Evolutionary conservation across 768 basidiomycete genomes (phyloP).

Genomic region (Cytidiella melzeri): DNA sequence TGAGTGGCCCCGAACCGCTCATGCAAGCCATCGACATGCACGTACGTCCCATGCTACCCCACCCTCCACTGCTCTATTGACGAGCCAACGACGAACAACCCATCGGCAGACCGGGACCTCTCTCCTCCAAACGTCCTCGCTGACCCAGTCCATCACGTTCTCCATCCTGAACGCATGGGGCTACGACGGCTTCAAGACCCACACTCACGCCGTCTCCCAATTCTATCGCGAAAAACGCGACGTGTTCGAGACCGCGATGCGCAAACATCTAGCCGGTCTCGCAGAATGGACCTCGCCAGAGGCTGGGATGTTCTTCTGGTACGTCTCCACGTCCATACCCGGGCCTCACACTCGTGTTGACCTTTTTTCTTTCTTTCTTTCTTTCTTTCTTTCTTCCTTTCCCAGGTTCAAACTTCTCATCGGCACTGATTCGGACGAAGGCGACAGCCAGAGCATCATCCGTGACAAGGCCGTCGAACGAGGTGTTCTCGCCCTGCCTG

Average conservation of each 20-base stretch:
- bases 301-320: constrained; percentile 92
- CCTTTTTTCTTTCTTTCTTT: neutral
- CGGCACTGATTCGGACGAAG: constrained; percentile 37
- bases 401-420: constrained; percentile 68
- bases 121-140: constrained; percentile 60
- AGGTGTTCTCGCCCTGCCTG: constrained; percentile 87
- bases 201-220: constrained; percentile 59
- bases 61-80: neutral
- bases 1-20: constrained; percentile 66
- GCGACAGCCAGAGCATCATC: constrained; percentile 59
- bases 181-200: constrained; percentile 65
- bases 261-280: constrained; percentile 67
- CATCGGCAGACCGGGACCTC: constrained; percentile 54
- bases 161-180: constrained; percentile 71
- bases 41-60: constrained; percentile 35
- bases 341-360: too few species aligned
- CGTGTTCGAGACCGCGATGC: constrained; percentile 72
- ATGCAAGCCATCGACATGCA: constrained; percentile 68
- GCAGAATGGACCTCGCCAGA: constrained; percentile 70
- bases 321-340: too few species aligned
- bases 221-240: constrained; percentile 75
- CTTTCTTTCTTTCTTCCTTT: constrained; percentile 1
- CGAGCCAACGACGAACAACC: neutral
- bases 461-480: constrained; percentile 68
- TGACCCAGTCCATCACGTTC: constrained; percentile 60